Evolutionary conservation across 2,329 filamentous ascomycete genomes (phyloP), one percentile per base, ranked within the genome.

Genomic region (Aspergillus fructus): DNA sequence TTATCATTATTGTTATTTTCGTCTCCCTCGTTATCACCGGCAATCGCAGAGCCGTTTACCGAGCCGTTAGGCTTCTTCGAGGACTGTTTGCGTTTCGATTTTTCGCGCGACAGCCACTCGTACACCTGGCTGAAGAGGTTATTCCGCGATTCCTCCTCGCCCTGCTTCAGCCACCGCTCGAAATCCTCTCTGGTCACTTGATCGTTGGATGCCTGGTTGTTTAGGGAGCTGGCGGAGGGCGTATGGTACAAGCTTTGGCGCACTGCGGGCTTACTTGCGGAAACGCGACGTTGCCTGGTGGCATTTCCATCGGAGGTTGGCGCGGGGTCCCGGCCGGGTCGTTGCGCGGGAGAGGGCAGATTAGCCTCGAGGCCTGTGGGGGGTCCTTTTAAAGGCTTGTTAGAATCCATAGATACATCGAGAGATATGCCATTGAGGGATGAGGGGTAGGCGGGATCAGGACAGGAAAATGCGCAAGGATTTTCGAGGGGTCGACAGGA

Each of bases 41-140:
- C 64, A 65, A 53, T 69, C 57, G 55, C 75, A 74, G 69, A 57
- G 76, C 80, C 65, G 75, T 78, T 59, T 73, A 55, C 40, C 49
- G 59, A 65, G 57, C 64, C 72, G 78, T 66, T 72, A 75, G 79
- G 64, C 69, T 81, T 68, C 68, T 81, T 85, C 50, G 81, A 80
- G 9, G 80, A 74, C 40, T 30, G 27, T 30, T 83, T 81, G 65
- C 86, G 85, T 72, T 89, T 90, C 33, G 80, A 76, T 68, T 88
- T 89, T 75, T 97, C 92, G 49, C 88, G 84, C 65, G 93, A 86
- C 40, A 97, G 78, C 93, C 93, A 97, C 63, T 90, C 86, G 24
- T 85, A 82, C 13, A 97, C 86, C 69, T 96, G 90, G 19, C 86
- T 81, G 27, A 94, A 76, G 7, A 96, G 68, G 45, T 61, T 65